phyloP scores from a whole-genome alignment of 2,329 filamentous ascomycete species.

The Nemania sp. region DNA sequence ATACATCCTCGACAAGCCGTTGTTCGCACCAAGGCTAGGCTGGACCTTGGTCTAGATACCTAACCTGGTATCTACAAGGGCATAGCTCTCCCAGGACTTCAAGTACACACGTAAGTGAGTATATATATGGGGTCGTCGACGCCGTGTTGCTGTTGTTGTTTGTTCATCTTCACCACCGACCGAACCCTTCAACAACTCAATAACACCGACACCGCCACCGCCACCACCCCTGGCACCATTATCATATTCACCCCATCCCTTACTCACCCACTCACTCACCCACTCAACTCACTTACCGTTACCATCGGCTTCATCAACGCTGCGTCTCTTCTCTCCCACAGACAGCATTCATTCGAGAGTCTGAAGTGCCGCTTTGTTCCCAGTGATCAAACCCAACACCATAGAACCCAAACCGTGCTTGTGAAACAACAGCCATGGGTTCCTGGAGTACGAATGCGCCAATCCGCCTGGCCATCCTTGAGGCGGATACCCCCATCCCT shows the following conservation, averaged over 20 bases:
- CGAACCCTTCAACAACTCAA: background rate
- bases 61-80: too few species aligned
- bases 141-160: background rate
- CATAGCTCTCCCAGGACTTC: too few species aligned
- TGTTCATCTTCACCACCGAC: background rate
- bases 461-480: constrained; percentile 82
- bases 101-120: background rate
- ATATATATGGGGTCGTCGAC: constrained; percentile 16
- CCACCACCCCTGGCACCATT: background rate
- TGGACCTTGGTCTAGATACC: too few species aligned
- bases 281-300: background rate
- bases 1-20: too few species aligned
- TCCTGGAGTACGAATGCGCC: constrained; percentile 45
- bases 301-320: background rate
- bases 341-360: too few species aligned
- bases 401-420: background rate
- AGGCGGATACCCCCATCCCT: constrained; percentile 79
- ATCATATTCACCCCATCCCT: background rate
- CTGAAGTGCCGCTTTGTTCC: background rate
- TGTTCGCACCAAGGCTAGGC: too few species aligned
- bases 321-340: background rate
- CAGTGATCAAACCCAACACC: background rate
- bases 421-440: constrained; percentile 32
- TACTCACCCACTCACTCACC: too few species aligned
- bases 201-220: constrained; percentile 5